Percentiles rank a stretch among this genome's conserved stretches.
Evolutionary conservation across 768 basidiomycete species (phyloP).

Genomic region (Multifurca ochricompacta): DNA sequence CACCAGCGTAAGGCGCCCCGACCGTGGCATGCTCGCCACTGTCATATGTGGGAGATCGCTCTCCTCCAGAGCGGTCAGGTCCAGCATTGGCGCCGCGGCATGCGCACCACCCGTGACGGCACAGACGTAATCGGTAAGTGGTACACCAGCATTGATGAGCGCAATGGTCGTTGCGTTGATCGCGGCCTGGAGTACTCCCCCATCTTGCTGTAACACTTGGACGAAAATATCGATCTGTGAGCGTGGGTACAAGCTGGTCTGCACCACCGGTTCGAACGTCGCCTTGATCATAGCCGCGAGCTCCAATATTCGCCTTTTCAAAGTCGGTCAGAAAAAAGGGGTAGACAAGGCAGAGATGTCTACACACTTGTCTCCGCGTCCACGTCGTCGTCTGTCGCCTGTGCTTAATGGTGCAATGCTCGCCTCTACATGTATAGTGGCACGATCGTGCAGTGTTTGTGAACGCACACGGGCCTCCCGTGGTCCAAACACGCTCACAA

Average conservation of each 20-base stretch:
- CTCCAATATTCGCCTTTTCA: constrained; percentile 72
- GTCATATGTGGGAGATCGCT: constrained; percentile 83
- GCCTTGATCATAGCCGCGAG: constrained; percentile 81
- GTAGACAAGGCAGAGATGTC: background rate
- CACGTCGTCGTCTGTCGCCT: constrained; percentile 66
- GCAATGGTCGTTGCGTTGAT: constrained; percentile 95
- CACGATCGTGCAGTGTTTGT: constrained; percentile 79
- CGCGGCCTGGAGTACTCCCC: constrained; percentile 81
- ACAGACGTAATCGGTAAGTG: constrained; percentile 84
- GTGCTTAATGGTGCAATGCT: constrained; percentile 82
- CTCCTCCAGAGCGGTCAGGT: constrained; percentile 86
- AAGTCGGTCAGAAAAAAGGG: background rate
- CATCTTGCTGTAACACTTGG: constrained; percentile 91
- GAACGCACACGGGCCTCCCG: constrained; percentile 79
- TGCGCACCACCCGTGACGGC: constrained; percentile 86
- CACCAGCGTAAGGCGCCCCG: constrained; percentile 78
- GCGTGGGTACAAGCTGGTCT: constrained; percentile 85
- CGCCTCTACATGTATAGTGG: constrained; percentile 84
- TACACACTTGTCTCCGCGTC: constrained; percentile 76
- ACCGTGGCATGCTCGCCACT: constrained; percentile 82
- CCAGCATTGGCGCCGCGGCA: constrained; percentile 71
- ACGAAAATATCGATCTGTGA: constrained; percentile 92
- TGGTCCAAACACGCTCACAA: constrained; percentile 87
- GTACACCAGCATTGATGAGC: constrained; percentile 82
- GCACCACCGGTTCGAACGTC: constrained; percentile 94